Evolutionary conservation across 1,284 basidiomycete genomes (phyloP).

Genomic region (Moniliophthora roreri): DNA sequence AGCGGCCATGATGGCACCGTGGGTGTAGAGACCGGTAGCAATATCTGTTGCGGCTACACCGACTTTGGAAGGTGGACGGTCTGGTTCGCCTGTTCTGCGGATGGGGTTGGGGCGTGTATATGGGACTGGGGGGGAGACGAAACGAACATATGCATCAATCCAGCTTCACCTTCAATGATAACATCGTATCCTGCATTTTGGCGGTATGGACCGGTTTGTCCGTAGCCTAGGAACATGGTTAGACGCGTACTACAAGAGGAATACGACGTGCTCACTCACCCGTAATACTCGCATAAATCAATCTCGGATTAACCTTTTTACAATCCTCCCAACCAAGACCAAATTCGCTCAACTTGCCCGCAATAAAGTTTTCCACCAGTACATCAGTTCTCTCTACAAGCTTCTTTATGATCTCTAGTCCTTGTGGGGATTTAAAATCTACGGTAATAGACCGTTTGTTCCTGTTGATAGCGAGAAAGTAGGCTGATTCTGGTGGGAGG

Average conservation of each 20-base stretch:
- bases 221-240: conserved; percentile 65
- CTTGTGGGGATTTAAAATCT: conserved; percentile 82
- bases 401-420: conserved; percentile 75
- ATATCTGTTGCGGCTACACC: conserved; percentile 92
- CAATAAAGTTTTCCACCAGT: conserved; percentile 85
- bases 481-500: conserved; percentile 89
- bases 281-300: conserved; percentile 92
- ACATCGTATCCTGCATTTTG: conserved; percentile 90
- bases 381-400: conserved; percentile 81
- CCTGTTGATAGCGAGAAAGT: conserved; percentile 88
- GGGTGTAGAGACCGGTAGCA: conserved; percentile 90
- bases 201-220: conserved; percentile 89
- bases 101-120: conserved; percentile 1
- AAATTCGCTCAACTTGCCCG: conserved; percentile 82
- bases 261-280: conserved; percentile 39
- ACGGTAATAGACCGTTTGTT: conserved; percentile 89
- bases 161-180: conserved; percentile 88
- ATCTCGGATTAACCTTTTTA: conserved; percentile 72
- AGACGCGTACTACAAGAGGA: conserved; percentile 7
- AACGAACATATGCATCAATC: conserved; percentile 88
- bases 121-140: conserved; percentile 6
- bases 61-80: conserved; percentile 87
- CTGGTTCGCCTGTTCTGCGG: conserved; percentile 83
- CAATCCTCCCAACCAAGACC: conserved; percentile 89
- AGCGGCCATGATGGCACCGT: conserved; percentile 91